Base-by-base conservation (phyloP, 2,329 filamentous ascomycete genomes). In the Tolypocladium cylindrosporum region DNA sequence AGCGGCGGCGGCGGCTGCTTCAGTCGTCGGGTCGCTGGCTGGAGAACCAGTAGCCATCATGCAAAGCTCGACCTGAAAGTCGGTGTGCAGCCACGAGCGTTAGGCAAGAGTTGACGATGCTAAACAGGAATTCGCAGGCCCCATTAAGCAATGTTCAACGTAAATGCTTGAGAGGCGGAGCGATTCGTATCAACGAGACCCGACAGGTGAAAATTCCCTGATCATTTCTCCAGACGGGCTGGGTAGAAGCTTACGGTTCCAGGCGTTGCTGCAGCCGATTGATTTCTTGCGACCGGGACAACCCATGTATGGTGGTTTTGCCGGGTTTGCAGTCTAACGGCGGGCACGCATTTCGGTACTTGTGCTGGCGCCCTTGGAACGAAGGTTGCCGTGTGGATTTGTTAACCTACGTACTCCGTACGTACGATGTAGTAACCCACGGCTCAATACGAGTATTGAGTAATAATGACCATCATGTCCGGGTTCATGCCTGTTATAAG, bases 1-100 rank as follows among this genome's bases (percentile, higher is more conserved):
- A 5, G 65, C 64, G 14, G 63, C 64, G 11, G 63, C 53, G 34
- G 60, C 62, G 3, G 66, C 66, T 8, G 66, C 61, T 13, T 64
- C 61, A 27, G 59, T 62, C 43, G 63, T 62, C 51, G 62, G 57
- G 16, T 60, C 61, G 42, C 55, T 50, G 58, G 39, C 42, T 24
- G 45, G 19, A 19, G 56, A n/a, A 39, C 24, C 16, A 39, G n/a
- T 16, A 14, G 14, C 37, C 56, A 50, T 50, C 8, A 2, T 50
- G 19, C 7, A n/a, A 34, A 11, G 45, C 45, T 50, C 10, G 7
- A 7, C 14, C 8, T 34, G 27, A n/a, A 9, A n/a, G 16, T 19
- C 16, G 27, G 14, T 9, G 24, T 50, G 27, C 45, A 11, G 27
- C 16, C 45, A 34, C 45, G 45, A 19, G 24, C 14, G 34, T n/a